phyloP scores from a whole-genome alignment of 2,329 filamentous ascomycete genomes.

The Microdochium nivale region DNA sequence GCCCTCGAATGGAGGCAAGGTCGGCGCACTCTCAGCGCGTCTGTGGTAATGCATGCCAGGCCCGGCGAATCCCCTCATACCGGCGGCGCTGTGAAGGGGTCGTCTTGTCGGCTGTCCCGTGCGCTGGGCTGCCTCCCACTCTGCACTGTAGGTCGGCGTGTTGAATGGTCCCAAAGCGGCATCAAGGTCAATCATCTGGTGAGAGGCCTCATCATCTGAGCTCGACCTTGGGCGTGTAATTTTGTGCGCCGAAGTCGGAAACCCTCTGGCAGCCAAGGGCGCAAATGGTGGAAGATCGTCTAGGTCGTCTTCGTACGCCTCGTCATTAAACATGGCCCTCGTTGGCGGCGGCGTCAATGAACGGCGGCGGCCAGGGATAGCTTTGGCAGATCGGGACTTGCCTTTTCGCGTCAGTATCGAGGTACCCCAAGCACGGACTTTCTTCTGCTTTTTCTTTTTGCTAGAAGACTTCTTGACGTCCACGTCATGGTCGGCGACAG shows the following conservation, averaged over 20 bases:
- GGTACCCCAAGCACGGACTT: slow-evolving; percentile 66
- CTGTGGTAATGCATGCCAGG: slow-evolving; percentile 69
- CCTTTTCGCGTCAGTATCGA: slow-evolving; percentile 57
- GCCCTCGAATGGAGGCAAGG: slow-evolving; percentile 66
- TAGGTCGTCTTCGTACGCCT: slow-evolving; percentile 16
- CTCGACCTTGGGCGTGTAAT: slow-evolving; percentile 19
- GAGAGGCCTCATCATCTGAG: slow-evolving; percentile 55
- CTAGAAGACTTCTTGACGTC: slow-evolving; percentile 23
- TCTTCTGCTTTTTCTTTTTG: slow-evolving; percentile 54
- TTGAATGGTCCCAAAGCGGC: slow-evolving; percentile 90
- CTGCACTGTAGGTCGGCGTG: slow-evolving; percentile 58
- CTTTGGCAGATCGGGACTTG: slow-evolving; percentile 37
- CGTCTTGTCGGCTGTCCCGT: slow-evolving; percentile 50
- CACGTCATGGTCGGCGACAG: slow-evolving; percentile 8
- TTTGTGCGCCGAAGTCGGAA: slow-evolving; percentile 25
- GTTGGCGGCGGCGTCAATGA: slow-evolving; percentile 38
- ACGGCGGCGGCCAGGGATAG: slow-evolving; percentile 27
- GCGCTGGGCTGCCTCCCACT: slow-evolving; percentile 59
- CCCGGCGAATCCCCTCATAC: slow-evolving; percentile 59
- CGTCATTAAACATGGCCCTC: slow-evolving; percentile 19
- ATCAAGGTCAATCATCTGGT: slow-evolving; percentile 86
- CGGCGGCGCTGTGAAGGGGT: slow-evolving; percentile 68
- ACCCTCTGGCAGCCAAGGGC: slow-evolving; percentile 26
- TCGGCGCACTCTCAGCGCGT: slow-evolving; percentile 72
- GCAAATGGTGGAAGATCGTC: slow-evolving; percentile 20